These are phyloP conservation scores for Corymbia citriodora DNA, from an alignment of 441 rosid genomes.

Conservation along the genomic window DNA sequence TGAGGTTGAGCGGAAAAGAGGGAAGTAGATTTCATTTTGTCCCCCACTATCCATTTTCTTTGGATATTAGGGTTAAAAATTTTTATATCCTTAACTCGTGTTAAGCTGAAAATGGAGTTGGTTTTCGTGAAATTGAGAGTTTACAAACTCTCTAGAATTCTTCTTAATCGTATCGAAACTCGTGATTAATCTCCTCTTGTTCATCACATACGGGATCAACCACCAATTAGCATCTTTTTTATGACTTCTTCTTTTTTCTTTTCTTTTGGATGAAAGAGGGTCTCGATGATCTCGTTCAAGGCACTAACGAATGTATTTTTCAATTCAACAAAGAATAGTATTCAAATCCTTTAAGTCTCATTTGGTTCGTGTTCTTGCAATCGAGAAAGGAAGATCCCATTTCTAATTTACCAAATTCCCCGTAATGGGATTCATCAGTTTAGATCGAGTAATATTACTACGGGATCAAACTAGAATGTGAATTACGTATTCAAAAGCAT, in stretches of 20 bases:
- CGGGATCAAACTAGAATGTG: not conserved
- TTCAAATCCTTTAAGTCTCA: not conserved
- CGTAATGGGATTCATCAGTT: not conserved
- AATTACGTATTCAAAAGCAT: not conserved
- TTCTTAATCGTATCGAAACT: not conserved
- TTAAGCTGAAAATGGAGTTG: not conserved
- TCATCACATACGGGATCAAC: not conserved
- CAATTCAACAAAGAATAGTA: not conserved
- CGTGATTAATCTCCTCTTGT: not conserved
- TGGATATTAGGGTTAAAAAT: not conserved
- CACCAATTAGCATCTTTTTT: not conserved
- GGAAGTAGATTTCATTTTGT: not conserved
- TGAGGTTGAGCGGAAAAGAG: not conserved
- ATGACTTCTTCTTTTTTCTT: not conserved
- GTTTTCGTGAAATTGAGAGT: not conserved
- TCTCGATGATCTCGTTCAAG: not conserved
- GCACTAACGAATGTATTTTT: not conserved
- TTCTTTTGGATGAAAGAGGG: not conserved
- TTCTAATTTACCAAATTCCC: no score
- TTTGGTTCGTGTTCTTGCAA: not conserved
- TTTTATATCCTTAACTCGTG: not conserved
- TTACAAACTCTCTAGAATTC: not conserved
- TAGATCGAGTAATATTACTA: not conserved
- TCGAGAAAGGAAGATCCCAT: not conserved
- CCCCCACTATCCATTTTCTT: not conserved